Base-by-base conservation (phyloP, 108 stramenopile species). In the Nannochloropsis oceanica region DNA sequence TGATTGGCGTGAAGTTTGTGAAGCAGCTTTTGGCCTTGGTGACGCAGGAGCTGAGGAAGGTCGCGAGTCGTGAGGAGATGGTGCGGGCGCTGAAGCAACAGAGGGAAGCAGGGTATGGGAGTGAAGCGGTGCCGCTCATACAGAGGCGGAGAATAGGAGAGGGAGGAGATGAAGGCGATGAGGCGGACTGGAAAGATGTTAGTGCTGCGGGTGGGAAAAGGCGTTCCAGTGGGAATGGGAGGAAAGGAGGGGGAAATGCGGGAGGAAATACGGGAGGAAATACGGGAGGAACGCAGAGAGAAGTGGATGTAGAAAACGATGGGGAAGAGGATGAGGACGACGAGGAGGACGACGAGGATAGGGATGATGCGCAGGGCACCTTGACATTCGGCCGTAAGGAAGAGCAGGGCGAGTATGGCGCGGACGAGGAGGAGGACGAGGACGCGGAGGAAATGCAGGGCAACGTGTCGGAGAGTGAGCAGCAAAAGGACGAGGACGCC, bases 1-100 rank as follows among this genome's bases (percentile, higher is more conserved):
- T 27, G 22, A 93, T 97, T n/a, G 89, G 92, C 5, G 84, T 81
- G 73, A 44, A 43, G 43, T 97, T 97, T 82, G 87, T 94, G 25
- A 92, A 94, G 11, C 94, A 93, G 81, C 91, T 99, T 13, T 88
- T 93, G 59, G 27, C 84, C 20, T 89, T 94, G 5, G 95, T 99
- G 93, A 85, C 20, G 24, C 50, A 24, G 27, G 79, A 73, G n/a
- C 59, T 73, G 59, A 18, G 59, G 59, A 73, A 73, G 59, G 59
- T 73, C n/a, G 59, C 59, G 22, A 73, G 59, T 3, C 59, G 59
- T 5, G 26, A 27, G n/a, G 26, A 27, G n/a, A 26, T 25, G 25
- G 80, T 81, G 26, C n/a, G 80, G 26, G 25, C 26, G 25, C 80
- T 27, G 13, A 81, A 27, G 26, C 13, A 27, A 26, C 26, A 25